Evolutionary conservation across 2,329 filamentous ascomycete genomes (phyloP).

Genomic region (Pseudonectria foliicola): DNA sequence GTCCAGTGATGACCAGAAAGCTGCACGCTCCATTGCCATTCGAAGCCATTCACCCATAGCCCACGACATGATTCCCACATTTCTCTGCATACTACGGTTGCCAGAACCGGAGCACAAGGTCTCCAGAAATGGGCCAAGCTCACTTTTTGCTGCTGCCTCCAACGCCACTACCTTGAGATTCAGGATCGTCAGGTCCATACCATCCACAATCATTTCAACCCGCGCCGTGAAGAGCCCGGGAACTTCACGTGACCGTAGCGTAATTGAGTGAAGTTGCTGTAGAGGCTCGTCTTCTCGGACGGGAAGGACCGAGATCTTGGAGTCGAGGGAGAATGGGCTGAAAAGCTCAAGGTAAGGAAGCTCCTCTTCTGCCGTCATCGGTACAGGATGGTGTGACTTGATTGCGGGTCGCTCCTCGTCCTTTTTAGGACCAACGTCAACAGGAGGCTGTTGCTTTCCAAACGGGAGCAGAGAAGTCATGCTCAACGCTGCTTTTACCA

Average conservation of each 20-base stretch:
- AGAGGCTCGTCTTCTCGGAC: slow-evolving; percentile 25
- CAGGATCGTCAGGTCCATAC: slow-evolving; percentile 42
- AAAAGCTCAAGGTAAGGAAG: slow-evolving; percentile 66
- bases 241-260: slow-evolving; percentile 33
- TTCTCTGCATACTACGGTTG: slow-evolving; percentile 43
- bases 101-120: slow-evolving; percentile 31
- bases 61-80: slow-evolving; percentile 56
- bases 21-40: slow-evolving; percentile 51
- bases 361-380: slow-evolving; percentile 56
- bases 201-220: slow-evolving; percentile 52
- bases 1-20: slow-evolving; percentile 54
- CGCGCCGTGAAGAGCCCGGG: slow-evolving; percentile 50
- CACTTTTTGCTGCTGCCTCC: slow-evolving; percentile 50
- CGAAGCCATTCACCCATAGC: slow-evolving; percentile 63
- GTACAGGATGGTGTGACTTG: slow-evolving; percentile 57
- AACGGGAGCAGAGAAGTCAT: slow-evolving; percentile 48
- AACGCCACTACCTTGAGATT: slow-evolving; percentile 47
- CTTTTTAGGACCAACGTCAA: slow-evolving; percentile 18
- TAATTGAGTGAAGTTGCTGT: slow-evolving; percentile 50
- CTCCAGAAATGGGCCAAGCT: slow-evolving; percentile 49
- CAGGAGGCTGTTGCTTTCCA: slow-evolving; percentile 26
- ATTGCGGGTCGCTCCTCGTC: slow-evolving; percentile 33
- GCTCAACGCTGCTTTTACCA: slow-evolving; percentile 43
- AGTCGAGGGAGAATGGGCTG: slow-evolving; percentile 57
- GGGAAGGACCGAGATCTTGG: slow-evolving; percentile 42